These are phyloP conservation scores for Pythium myriotylum DNA, from an alignment of 352 stramenopile species.

Conservation along the genomic window DNA sequence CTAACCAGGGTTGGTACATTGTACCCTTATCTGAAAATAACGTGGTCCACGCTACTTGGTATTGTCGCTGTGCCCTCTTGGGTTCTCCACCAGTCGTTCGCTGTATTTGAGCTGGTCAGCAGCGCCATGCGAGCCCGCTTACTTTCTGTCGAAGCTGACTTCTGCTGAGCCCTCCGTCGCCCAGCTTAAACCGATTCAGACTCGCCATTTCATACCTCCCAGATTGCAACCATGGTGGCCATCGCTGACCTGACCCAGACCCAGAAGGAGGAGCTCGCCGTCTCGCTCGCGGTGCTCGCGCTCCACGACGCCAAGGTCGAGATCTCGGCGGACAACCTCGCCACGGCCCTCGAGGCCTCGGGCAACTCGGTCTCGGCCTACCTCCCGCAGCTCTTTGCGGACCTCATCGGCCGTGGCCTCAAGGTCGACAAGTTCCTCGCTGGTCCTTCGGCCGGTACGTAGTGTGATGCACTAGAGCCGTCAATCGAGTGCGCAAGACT, in stretches of 20 bases:
- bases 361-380: slow-evolving; percentile 79
- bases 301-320: slow-evolving; percentile 77
- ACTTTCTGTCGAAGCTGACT: slow-evolving; percentile 64
- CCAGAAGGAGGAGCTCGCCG: slow-evolving; percentile 87
- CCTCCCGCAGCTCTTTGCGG: slow-evolving; percentile 82
- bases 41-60: slow-evolving; percentile 26
- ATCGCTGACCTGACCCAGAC: slow-evolving; percentile 81
- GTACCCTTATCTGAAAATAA: slow-evolving; percentile 3
- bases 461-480: no score
- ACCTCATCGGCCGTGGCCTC: slow-evolving; percentile 79
- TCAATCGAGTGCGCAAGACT: no score
- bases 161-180: slow-evolving; percentile 44
- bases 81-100: slow-evolving; percentile 79
- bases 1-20: slow-evolving; percentile 8
- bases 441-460: slow-evolving; percentile 84
- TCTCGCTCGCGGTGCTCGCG: slow-evolving; percentile 82
- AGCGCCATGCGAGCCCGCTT: slow-evolving; percentile 15
- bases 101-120: slow-evolving; percentile 28
- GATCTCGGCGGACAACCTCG: slow-evolving; percentile 81
- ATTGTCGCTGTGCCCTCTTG: slow-evolving; percentile 9
- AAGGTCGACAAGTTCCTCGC: slow-evolving; percentile 89
- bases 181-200: slow-evolving; percentile 90
- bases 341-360: slow-evolving; percentile 71
- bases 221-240: slow-evolving; percentile 63
- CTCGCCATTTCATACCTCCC: slow-evolving; percentile 56